Percentiles rank a stretch among this genome's conserved stretches.
phyloP scores from a whole-genome alignment of 805 yeast species.

The Sugiyamaella qingdaonensis region DNA sequence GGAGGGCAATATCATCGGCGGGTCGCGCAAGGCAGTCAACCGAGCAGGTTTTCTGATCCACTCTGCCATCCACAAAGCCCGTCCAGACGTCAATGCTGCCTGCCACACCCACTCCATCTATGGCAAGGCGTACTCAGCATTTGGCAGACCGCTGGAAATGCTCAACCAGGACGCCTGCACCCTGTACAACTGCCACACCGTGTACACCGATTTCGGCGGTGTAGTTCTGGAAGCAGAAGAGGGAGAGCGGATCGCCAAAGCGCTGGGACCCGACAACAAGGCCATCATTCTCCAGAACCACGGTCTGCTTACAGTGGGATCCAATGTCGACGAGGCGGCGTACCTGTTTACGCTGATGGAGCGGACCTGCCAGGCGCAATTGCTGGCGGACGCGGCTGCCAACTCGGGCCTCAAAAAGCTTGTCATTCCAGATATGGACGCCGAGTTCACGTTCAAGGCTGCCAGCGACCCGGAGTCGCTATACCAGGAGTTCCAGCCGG shows the following conservation, averaged over 20 bases:
- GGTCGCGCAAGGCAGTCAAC: slow-evolving; percentile 51
- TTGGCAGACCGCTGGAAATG: slow-evolving; percentile 70
- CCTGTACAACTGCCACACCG: slow-evolving; percentile 62
- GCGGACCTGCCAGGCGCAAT: slow-evolving; percentile 59
- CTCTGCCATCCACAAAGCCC: slow-evolving; percentile 59
- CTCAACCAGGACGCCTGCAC: slow-evolving; percentile 72
- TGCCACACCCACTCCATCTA: slow-evolving; percentile 64
- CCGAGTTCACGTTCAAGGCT: slow-evolving; percentile 33
- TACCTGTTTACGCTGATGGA: slow-evolving; percentile 61
- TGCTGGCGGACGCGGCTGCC: slow-evolving; percentile 55
- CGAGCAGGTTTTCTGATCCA: slow-evolving; percentile 71
- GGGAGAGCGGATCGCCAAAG: slow-evolving; percentile 56
- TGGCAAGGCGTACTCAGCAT: slow-evolving; percentile 63
- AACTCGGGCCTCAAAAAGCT: slow-evolving; percentile 40
- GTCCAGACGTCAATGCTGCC: slow-evolving; percentile 69
- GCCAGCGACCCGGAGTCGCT: slow-evolving; percentile 63
- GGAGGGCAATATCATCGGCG: slow-evolving; percentile 60
- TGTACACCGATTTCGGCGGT: slow-evolving; percentile 70
- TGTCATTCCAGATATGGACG: slow-evolving; percentile 25
- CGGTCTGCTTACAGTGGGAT: slow-evolving; percentile 67
- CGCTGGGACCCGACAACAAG: slow-evolving; percentile 52
- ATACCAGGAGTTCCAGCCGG: slow-evolving; percentile 72
- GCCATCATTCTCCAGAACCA: slow-evolving; percentile 66
- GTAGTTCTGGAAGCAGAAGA: slow-evolving; percentile 66
- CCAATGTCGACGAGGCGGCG: slow-evolving; percentile 72